Base-by-base conservation (phyloP, 108 stramenopile species). In the Seminavis robusta region DNA sequence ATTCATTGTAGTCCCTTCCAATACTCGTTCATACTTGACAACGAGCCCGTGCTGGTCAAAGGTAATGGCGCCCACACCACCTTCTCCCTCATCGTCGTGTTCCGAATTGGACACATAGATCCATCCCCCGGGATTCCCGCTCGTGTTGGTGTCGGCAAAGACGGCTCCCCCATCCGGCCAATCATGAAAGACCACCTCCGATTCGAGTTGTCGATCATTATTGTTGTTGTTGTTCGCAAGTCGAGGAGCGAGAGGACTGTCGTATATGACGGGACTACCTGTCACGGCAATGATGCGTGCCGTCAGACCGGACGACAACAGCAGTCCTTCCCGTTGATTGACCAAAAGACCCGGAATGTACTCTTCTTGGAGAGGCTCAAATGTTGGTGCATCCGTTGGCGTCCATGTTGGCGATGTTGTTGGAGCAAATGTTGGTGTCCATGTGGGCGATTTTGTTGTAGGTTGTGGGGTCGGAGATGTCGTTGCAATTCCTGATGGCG, bases 81-180 rank as follows among this genome's bases (percentile, higher is more conserved):
- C 77, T n/a, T n/a, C n/a, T n/a, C n/a, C n/a, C n/a, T n/a, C n/a
- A n/a, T n/a, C n/a, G n/a, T 23, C 19, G 39, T 45, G 31, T 65
- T 65, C 63, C 17, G 53, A 42, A 36, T 65, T 65, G 21, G 33
- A 36, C n/a, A 65, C 52, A 31, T 65, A 65, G 25, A 65, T 36
- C 63, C 63, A 65, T 1, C 63, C 63, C 15, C 59, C 59, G 21
- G 32, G 34, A 28, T 49, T 49, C n/a, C 37, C 32, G n/a, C n/a
- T n/a, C 8, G 29, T 23, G 3, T 55, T 11, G 19, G 56, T 41
- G 31, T 74, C 73, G 7, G 36, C 31, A 41, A 74, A 76, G 1
- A 67, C 62, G 1, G 65, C 79, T 0, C 54, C 77, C 27, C 38
- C 71, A 61, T 84, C 83, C 1, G 79, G 76, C n/a, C n/a, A n/a